A percentile compares a stretch with the other conserved stretches of the same genome.
These are phyloP conservation scores for Ophioceras dolichostomum DNA, from an alignment of 2,329 filamentous ascomycete genomes.

Conservation along the genomic window DNA sequence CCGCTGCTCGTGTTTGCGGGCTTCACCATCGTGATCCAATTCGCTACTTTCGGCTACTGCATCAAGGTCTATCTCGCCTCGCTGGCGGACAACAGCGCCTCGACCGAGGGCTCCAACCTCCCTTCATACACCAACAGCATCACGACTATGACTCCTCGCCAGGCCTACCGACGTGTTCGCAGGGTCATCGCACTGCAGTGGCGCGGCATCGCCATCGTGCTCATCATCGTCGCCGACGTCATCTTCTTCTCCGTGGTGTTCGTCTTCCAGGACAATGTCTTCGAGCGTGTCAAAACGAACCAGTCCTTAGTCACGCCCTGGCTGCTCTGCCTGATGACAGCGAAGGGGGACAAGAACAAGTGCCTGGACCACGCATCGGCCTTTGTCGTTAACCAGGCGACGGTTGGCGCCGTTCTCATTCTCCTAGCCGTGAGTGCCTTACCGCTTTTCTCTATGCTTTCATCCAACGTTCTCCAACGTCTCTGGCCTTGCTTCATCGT, in stretches of 20 bases:
- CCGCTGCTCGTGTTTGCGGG: constrained; percentile 71
- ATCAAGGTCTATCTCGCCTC: constrained; percentile 89
- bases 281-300: constrained; percentile 44
- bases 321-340: constrained; percentile 56
- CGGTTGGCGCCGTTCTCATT: constrained; percentile 69
- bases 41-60: constrained; percentile 82
- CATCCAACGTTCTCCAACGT: no score
- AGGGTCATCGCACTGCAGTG: constrained; percentile 87
- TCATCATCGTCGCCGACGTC: constrained; percentile 83
- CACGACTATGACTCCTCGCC: constrained; percentile 65
- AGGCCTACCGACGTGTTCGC: constrained; percentile 76
- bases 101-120: constrained; percentile 59
- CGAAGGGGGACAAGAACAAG: constrained; percentile 45
- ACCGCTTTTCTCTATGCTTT: constrained; percentile 3
- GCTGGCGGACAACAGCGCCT: constrained; percentile 57
- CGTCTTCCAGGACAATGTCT: constrained; percentile 70
- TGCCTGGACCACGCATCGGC: constrained; percentile 50
- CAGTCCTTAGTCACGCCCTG: constrained; percentile 46
- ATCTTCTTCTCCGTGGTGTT: constrained; percentile 91
- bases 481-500: no score
- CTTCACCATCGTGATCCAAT: constrained; percentile 65
- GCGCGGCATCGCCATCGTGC: constrained; percentile 80
- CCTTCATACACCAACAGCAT: constrained; percentile 68
- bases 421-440: constrained; percentile 63
- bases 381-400: constrained; percentile 62